phyloP scores from a whole-genome alignment of 768 basidiomycete species.

The Serendipita indica region DNA sequence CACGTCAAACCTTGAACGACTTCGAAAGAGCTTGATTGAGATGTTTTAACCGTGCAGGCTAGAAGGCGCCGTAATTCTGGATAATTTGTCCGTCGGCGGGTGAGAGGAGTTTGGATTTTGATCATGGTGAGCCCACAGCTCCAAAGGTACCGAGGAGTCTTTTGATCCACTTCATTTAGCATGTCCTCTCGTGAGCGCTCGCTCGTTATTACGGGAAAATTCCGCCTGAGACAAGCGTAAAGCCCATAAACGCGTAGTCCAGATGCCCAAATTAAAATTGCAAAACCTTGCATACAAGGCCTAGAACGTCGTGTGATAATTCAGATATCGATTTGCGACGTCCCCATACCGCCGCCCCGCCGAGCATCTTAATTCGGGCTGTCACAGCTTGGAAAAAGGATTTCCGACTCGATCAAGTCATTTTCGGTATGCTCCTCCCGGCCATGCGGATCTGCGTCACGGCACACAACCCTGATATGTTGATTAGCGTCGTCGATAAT shows the following conservation, averaged over 20 bases:
- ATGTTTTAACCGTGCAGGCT: too few species aligned
- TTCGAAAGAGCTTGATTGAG: too few species aligned
- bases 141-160: neutral
- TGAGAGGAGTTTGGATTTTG: neutral
- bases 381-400: neutral
- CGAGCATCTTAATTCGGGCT: too few species aligned
- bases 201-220: neutral
- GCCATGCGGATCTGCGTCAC: neutral
- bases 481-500: neutral
- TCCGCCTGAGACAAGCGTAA: neutral
- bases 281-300: neutral
- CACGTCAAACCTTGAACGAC: too few species aligned
- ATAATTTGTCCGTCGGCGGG: neutral
- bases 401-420: neutral
- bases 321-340: neutral
- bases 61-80: neutral
- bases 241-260: neutral
- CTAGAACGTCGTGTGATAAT: neutral
- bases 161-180: conserved; percentile 1
- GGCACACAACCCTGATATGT: too few species aligned
- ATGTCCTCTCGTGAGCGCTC: neutral
- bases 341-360: neutral
- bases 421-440: neutral
- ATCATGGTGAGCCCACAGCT: neutral
- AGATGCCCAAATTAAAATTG: neutral